These are phyloP conservation scores for Wolfiporia cocos DNA, from an alignment of 1,284 basidiomycete genomes.

Conservation along the genomic window DNA sequence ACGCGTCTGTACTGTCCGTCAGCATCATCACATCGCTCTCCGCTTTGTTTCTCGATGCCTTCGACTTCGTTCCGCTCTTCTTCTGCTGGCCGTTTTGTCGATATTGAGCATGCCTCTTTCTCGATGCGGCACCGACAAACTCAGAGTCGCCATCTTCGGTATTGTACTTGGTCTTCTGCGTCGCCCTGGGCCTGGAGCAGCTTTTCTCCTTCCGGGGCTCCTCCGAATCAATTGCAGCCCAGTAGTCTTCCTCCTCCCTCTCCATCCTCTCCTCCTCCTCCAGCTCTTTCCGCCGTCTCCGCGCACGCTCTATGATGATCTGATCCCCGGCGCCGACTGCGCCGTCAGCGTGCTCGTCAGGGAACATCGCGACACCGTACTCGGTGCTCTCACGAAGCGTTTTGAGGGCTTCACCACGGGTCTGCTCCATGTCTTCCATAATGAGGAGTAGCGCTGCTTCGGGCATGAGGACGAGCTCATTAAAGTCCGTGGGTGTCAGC, in stretches of 20 bases:
- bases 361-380: slow-evolving; percentile 80
- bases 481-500: slow-evolving; percentile 63
- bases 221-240: no score
- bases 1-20: no score
- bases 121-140: no score
- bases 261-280: slow-evolving; percentile 45
- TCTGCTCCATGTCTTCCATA: slow-evolving; percentile 54
- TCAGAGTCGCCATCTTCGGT: not conserved
- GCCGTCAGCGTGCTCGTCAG: slow-evolving; percentile 40
- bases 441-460: slow-evolving; percentile 70
- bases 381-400: slow-evolving; percentile 67
- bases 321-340: slow-evolving; percentile 26
- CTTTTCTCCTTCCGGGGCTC: slow-evolving; percentile 1
- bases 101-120: no score
- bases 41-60: no score
- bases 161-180: not conserved
- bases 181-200: not conserved
- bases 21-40: no score
- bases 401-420: slow-evolving; percentile 39
- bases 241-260: slow-evolving; percentile 3
- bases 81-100: no score
- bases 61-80: not conserved
- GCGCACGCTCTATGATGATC: slow-evolving; percentile 64
- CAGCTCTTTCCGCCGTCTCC: slow-evolving; percentile 52
- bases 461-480: slow-evolving; percentile 68